Base-by-base conservation (phyloP, 2,329 filamentous ascomycete genomes). In the Exutisphaerella laricina region DNA sequence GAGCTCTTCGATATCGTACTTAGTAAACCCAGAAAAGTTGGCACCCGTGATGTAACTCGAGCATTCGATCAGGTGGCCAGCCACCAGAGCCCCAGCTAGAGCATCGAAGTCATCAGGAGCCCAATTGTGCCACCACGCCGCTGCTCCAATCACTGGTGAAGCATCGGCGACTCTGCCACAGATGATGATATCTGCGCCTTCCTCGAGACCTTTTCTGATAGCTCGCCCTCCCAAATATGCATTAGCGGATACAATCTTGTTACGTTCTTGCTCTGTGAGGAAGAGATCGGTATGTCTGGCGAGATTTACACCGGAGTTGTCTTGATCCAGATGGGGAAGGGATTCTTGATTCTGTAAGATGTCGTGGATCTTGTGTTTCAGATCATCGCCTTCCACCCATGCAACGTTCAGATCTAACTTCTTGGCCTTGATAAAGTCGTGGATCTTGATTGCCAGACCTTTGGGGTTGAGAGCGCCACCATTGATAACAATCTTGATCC, bases 401-500 rank as follows among this genome's bases (percentile, higher is more conserved):
- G 69, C 69, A 7, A 71, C 61, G 55, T 64, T 69, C 25, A 71
- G 50, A 42, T 64, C 54, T 22, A 70, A 47, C 1, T 64, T 61
- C 37, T 65, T 68, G 17, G 58, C 53, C 33, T 56, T 48, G 14
- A 70, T 51, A 62, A 68, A 65, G 10, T 59, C 47, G 17, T 45
- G 53, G 2, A 71, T 66, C 33, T 60, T 60, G 12, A 66, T 54
- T 41, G 66, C 68, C 4, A 71, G 56, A 7, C 57, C 62, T 42
- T 66, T 56, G 0, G 68, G 68, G 47, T 71, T 68, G 2, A 62
- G 57, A 13, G 66, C 66, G 0, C 69, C 69, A 9, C 68, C 69
- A 59, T 71, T 71, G 17, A 68, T 68, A 3, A 65, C 69, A 2
- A 71, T 43, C 45, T 68, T 70, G 42, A 71, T 69, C 0, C 62